Evolutionary conservation across 2,329 filamentous ascomycete genomes (phyloP), one percentile per base, ranked within the genome.

Genomic region (Pseudogymnoascus sp.): DNA sequence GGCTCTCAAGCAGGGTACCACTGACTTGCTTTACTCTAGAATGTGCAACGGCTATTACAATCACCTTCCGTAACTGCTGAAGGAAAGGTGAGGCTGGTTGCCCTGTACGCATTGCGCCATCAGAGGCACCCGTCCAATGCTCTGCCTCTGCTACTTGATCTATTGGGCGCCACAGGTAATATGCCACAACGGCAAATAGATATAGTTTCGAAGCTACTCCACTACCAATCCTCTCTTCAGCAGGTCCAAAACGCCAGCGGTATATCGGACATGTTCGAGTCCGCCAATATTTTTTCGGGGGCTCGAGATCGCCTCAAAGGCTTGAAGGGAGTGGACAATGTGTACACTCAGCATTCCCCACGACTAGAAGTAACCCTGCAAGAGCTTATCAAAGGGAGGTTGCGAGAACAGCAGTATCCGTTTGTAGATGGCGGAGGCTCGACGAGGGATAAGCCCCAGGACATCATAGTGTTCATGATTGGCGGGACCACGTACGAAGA

Each of bases 261-360:
- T 4, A 90, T 96, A 61, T 86, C 90, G 0, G 92, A 97, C 65
- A 83, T 97, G 5, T 97, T 99, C 68, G 92, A 97, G 69, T 88
- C 90, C 0, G 83, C 87, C 0, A 92, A 90, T 3, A 92, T 99
- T 64, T 96, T 99, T 73, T 89, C 90, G 0, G 89, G 89, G 10
- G 91, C 92, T 9, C 82, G 90, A 37, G 90, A 87, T 68, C 85
- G 92, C 4, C 91, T 99, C 73, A 96, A 95, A 69, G 94, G 94
- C 0, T 79, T 99, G 12, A 96, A 97, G 70, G 94, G 94, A 1
- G 94, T 99, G 1, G 95, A 99, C 72, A 99, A 99, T 67, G 94
- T 99, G 26, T 99, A 99, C 72, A 99, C 94, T 0, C 95, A 99
- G 72, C 94, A 99, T 72, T 95, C 90, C 5, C 91, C 95, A 0